These are phyloP conservation scores for Quaeritorhiza haematococci DNA, from an alignment of 371 early-diverging fungal species.

Conservation along the genomic window DNA sequence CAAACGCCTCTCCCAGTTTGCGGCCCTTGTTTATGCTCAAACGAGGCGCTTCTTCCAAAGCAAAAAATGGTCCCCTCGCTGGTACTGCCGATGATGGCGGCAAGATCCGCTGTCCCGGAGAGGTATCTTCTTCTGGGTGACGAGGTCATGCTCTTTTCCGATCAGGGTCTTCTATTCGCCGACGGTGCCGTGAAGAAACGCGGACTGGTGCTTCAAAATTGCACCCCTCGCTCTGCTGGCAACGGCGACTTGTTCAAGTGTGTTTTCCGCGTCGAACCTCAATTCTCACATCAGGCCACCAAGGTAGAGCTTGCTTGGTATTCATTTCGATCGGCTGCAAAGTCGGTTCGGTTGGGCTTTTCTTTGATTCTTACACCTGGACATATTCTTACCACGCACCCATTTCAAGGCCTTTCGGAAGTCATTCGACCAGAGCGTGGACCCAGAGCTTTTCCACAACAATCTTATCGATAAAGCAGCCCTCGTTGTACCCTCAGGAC, in stretches of 20 bases:
- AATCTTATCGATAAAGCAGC: constrained; percentile 4
- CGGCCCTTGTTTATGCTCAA: too few species aligned
- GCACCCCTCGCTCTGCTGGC: constrained; percentile 9
- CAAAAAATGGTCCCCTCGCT: too few species aligned
- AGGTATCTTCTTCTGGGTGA: not conserved
- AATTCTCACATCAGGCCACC: constrained; percentile 13
- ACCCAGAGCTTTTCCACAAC: constrained; percentile 18
- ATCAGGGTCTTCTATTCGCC: not conserved
- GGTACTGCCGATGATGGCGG: too few species aligned
- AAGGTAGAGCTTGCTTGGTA: constrained; percentile 7
- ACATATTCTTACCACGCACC: not conserved
- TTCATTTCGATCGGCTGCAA: not conserved
- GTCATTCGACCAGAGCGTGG: constrained; percentile 13
- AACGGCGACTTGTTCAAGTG: constrained; percentile 21
- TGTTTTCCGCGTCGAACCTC: constrained; percentile 24
- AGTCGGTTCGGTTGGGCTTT: not conserved
- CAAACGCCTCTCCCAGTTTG: too few species aligned
- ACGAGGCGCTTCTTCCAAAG: too few species aligned
- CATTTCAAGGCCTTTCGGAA: constrained; percentile 9
- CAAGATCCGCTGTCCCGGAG: too few species aligned
- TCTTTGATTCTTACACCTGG: not conserved
- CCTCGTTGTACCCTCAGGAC: not conserved
- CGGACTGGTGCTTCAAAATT: constrained; percentile 1
- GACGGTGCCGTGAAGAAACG: not conserved
- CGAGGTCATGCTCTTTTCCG: not conserved